Evolutionary conservation across 495 filamentous ascomycete species (phyloP), one percentile per base, ranked within the genome.

Genomic region (Pseudevernia furfuracea): DNA sequence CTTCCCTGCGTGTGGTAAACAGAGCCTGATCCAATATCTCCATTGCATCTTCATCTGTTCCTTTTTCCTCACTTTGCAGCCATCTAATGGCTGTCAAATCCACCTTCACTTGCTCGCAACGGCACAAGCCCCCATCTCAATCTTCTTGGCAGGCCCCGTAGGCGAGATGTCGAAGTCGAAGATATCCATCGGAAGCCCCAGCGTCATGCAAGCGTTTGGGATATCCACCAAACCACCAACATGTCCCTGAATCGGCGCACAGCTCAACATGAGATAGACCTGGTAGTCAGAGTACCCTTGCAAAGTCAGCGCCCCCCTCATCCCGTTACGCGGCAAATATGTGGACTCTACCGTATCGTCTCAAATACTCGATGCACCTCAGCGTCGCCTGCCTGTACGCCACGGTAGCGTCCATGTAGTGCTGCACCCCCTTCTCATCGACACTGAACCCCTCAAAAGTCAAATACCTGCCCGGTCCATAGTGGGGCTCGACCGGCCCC

Each of bases 391-490:
- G 90, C 32, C 91, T 81, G 74, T 97, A 97, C 32, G 93, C 93
- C 15, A 96, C 89, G 0, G 91, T 91, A 1, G 93, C 88, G 76
- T 97, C 93, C 75, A 96, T 79, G 74, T 91, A 96, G 73, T 96
- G 89, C 76, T 97, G 93, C 78, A 90, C 92, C 34, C 93, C 93
- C 41, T 89, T 74, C 77, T 96, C 85, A 72, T 97, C 93, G 19
- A 97, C 93, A 1, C 85, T 89, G 77, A 97, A 97, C 1, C 93
- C 93, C 74, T 97, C 92, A 71, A 97, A 97, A 41, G 91, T 95
- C 56, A 97, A 82, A 68, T 89, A 89, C 3, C 92, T 79, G 0
- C 91, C 88, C 0, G 91, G 90, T 0, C 92, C 90, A 70, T 92
- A 96, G 63, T 92, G 86, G 34, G 93, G 93, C 77, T 96, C 91